Percentiles rank a stretch among this genome's conserved stretches.
phyloP scores from a whole-genome alignment of 805 yeast genomes.

The Saccharomycopsis sp. region DNA sequence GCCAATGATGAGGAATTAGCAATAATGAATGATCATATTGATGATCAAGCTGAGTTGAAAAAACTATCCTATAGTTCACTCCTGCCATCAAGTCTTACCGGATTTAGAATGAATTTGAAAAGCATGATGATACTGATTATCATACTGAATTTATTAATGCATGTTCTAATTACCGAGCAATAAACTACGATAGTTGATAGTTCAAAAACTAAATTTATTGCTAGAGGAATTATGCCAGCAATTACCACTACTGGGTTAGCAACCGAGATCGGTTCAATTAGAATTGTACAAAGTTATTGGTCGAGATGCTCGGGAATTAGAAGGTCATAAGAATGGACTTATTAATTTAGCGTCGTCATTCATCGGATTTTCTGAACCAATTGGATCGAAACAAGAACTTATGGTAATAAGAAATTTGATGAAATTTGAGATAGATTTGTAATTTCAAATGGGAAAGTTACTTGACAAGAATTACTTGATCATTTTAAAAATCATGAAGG shows the following conservation, averaged over 20 bases:
- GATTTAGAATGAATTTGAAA: constrained; percentile 85
- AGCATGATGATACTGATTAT: constrained; percentile 94
- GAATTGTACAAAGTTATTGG: constrained; percentile 81
- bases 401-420: constrained; percentile 73
- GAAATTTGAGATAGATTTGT: constrained; percentile 95
- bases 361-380: constrained; percentile 95
- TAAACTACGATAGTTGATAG: constrained; percentile 86
- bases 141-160: constrained; percentile 95
- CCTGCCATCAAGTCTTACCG: constrained; percentile 80
- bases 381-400: constrained; percentile 78
- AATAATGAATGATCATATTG: constrained; percentile 83
- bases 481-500: constrained; percentile 79
- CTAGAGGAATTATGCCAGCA: constrained; percentile 97
- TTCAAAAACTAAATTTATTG: constrained; percentile 89
- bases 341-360: constrained; percentile 90
- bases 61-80: constrained; percentile 74
- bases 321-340: constrained; percentile 87
- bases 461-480: constrained; percentile 64
- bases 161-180: constrained; percentile 92
- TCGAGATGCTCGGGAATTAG: constrained; percentile 68
- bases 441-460: constrained; percentile 63
- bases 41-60: constrained; percentile 57
- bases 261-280: constrained; percentile 85
- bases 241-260: constrained; percentile 97
- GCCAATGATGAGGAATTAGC: constrained; percentile 63